Evolutionary conservation across 768 basidiomycete species (phyloP), one percentile per base, ranked within the genome.

Genomic region (Lentinula raphanica): DNA sequence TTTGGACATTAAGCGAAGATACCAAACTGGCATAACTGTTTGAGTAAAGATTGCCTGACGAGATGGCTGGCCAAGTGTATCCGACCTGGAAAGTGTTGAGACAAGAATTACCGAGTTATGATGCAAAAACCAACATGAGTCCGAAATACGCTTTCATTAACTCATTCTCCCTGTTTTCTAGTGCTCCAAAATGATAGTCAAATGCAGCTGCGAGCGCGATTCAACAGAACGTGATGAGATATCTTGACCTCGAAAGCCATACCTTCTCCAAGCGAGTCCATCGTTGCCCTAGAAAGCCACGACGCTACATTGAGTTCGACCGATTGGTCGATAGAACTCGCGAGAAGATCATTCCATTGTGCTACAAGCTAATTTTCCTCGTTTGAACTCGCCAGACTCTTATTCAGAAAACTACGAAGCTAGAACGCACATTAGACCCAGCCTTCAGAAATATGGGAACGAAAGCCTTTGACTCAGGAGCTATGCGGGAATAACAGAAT

Each of bases 101-200:
- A 28, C 48, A 11, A 58, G 31, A 8, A 27, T 54, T n/a, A 19
- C 3, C 5, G 13, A 49, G 6, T 11, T 8, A 11, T 8, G n/a
- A 66, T 67, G 32, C 57, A 35, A 8, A 36, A 57, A 38, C 46
- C 5, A 21, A 77, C 79, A 81, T 77, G 15, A 82, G 70, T 38
- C 79, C 81, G 56, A 76, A 73, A 65, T 83, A 84, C 3, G 82
- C 79, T 60, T 77, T 75, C 68, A 78, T 79, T 46, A 85, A 78
- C 58, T 78, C 76, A 64, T 82, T 82, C 45, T 81, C 73, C 2
- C 70, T 64, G 56, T 80, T 71, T 12, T 75, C 69, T n/a, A 84
- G 63, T 0, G 79, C 79, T 25, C 80, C 81, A 58, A 85, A 82
- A 17, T 82, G 76, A 64, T 82, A 82, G 63, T 83, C 82, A 67